Conservation (phyloP, 495 filamentous ascomycete genomes). For the Penicillium argentinense region DNA sequence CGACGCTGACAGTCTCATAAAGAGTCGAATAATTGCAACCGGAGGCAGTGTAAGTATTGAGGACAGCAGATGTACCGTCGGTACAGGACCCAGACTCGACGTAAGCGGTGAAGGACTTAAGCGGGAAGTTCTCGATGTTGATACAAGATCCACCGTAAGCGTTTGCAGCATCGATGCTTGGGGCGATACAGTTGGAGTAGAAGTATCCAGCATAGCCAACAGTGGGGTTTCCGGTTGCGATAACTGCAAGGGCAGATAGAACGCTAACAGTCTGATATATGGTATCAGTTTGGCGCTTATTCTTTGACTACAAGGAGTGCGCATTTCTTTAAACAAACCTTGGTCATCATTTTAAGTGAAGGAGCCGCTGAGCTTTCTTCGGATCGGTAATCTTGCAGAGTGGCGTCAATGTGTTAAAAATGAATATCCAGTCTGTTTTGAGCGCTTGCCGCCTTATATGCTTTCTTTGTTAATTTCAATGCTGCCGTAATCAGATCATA, state of each 20-base stretch:
- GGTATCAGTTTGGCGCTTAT: too few relatives aligned
- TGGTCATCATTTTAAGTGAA: conserved; percentile 14
- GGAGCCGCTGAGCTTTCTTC: too few relatives aligned
- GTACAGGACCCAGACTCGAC: conserved; percentile 17
- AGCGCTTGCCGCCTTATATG: too few relatives aligned
- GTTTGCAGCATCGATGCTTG: conserved; percentile 12
- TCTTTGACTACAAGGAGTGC: not conserved
- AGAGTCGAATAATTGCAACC: conserved; percentile 13
- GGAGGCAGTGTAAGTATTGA: conserved; percentile 19
- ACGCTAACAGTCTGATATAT: too few relatives aligned
- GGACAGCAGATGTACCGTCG: conserved; percentile 16
- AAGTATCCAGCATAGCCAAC: conserved; percentile 19
- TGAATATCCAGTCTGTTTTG: too few relatives aligned
- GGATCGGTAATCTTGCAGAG: too few relatives aligned
- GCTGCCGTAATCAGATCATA: too few relatives aligned
- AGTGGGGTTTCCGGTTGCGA: conserved; percentile 10
- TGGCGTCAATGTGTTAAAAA: too few relatives aligned
- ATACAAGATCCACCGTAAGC: conserved; percentile 16
- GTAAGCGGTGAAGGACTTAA: conserved; percentile 23
- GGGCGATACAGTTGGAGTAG: conserved; percentile 7
- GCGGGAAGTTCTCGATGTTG: conserved; percentile 23
- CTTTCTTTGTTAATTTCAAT: too few relatives aligned
- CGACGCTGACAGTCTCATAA: conserved; percentile 10
- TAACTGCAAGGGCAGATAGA: conserved; percentile 7
- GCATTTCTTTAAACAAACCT: conserved; percentile 1